These are phyloP conservation scores for Exophiala mesophila DNA, from an alignment of 2,329 filamentous ascomycete genomes.

Conservation along the genomic window DNA sequence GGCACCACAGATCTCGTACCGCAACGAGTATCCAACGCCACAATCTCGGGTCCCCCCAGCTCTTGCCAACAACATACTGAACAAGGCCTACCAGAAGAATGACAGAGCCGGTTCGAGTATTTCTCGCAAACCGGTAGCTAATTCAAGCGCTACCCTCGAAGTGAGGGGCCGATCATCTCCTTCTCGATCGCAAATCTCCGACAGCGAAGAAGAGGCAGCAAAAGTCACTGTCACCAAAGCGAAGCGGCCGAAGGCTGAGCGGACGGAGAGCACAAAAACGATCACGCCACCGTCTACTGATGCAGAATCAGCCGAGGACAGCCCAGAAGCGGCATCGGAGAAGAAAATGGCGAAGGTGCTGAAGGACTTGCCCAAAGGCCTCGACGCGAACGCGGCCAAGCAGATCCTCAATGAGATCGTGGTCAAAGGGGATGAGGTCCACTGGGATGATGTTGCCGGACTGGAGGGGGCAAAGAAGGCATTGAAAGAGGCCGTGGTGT, in stretches of 20 bases:
- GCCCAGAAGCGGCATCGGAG: slow-evolving; percentile 47
- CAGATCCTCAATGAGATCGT: slow-evolving; percentile 97
- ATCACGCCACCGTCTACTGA: slow-evolving; percentile 46
- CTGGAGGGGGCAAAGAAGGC: slow-evolving; percentile 86
- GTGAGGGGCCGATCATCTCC: slow-evolving; percentile 15
- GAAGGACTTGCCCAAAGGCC: slow-evolving; percentile 72
- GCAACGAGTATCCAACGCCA: slow-evolving; percentile 46
- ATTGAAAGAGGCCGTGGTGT: slow-evolving; percentile 91
- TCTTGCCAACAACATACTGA: slow-evolving; percentile 20
- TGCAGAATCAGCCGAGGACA: slow-evolving; percentile 46
- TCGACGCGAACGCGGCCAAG: slow-evolving; percentile 76
- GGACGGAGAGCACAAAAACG: slow-evolving; percentile 35
- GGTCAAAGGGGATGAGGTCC: slow-evolving; percentile 87
- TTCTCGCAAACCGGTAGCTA: slow-evolving; percentile 33
- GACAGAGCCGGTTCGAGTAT: slow-evolving; percentile 16
- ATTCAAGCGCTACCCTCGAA: slow-evolving; percentile 17
- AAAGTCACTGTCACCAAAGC: slow-evolving; percentile 13
- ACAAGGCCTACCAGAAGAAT: slow-evolving; percentile 19
- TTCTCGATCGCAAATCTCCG: slow-evolving; percentile 27
- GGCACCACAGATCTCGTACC: slow-evolving; percentile 38
- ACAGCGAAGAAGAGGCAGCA: slow-evolving; percentile 33
- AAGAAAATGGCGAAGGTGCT: slow-evolving; percentile 61
- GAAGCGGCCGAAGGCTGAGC: slow-evolving; percentile 23
- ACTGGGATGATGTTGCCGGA: slow-evolving; percentile 90
- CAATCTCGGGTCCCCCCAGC: slow-evolving; percentile 27